Conservation (phyloP, 306 rosid species). For the Trichosanthes cucumerina region DNA sequence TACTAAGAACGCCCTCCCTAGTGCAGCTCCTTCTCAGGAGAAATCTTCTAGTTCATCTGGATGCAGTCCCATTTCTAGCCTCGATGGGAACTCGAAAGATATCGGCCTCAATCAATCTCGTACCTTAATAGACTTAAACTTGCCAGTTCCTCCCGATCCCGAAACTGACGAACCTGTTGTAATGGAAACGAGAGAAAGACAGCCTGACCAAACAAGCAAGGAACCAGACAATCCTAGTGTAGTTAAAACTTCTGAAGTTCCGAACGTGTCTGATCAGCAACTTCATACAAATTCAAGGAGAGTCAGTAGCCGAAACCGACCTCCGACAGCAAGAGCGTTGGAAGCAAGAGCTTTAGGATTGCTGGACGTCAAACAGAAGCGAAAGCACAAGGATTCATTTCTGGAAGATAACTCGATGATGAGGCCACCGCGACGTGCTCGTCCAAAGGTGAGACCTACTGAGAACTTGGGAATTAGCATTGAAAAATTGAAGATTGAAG, state of each 20-base stretch:
- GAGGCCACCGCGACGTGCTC: neutral
- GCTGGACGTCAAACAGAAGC: conserved; percentile 74
- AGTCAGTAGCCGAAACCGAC: conserved; percentile 69
- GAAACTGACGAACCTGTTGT: conserved; percentile 33
- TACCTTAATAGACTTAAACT: conserved; percentile 56
- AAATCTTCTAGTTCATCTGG: conserved; percentile 19
- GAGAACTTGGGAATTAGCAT: conserved; percentile 2
- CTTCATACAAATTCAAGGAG: conserved; percentile 37
- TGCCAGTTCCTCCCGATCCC: conserved; percentile 42
- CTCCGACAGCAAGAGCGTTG: conserved; percentile 65
- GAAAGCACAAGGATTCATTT: conserved; percentile 31
- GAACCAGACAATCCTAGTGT: neutral
- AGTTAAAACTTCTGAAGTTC: neutral
- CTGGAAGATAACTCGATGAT: neutral
- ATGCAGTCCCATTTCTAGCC: conserved; percentile 21
- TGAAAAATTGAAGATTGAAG: conserved; percentile 4
- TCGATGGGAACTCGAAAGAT: conserved; percentile 20
- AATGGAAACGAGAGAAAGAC: conserved; percentile 15
- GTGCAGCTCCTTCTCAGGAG: conserved; percentile 18
- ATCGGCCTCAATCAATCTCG: conserved; percentile 16
- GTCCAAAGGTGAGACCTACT: neutral
- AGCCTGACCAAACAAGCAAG: conserved; percentile 16
- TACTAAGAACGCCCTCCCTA: conserved; percentile 14
- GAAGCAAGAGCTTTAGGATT: conserved; percentile 83
- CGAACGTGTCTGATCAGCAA: neutral